Evolutionary conservation across 768 basidiomycete species (phyloP).

Genomic region (Leccinum uliginosum): DNA sequence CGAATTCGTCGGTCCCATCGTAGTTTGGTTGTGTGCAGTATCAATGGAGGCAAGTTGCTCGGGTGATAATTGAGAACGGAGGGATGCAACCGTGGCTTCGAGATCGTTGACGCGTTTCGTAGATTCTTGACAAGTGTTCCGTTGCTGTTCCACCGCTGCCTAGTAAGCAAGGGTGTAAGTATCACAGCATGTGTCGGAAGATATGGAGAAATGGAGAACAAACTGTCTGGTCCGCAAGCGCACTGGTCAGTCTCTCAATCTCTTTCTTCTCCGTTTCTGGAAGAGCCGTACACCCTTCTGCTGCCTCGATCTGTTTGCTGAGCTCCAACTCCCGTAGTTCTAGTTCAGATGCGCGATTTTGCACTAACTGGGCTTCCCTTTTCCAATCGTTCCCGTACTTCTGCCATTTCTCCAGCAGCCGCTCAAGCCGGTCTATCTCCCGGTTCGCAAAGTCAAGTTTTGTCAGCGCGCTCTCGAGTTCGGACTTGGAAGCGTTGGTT

Average conservation of each 20-base stretch:
- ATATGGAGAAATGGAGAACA: constrained; percentile 11
- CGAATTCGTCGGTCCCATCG: neutral
- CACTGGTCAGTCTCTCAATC: constrained; percentile 6
- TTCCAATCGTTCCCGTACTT: constrained; percentile 25
- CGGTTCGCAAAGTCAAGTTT: constrained; percentile 14
- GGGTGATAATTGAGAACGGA: constrained; percentile 15
- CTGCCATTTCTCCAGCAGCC: constrained; percentile 22
- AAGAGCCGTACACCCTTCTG: constrained; percentile 6
- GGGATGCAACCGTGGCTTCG: constrained; percentile 13
- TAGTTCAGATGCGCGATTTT: constrained; percentile 9
- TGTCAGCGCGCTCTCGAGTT: constrained; percentile 3
- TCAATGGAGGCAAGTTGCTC: constrained; percentile 20
- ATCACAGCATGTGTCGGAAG: neutral
- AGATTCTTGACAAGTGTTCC: constrained; percentile 9
- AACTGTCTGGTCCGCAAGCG: constrained; percentile 22
- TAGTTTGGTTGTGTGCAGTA: neutral
- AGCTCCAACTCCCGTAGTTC: constrained; percentile 9
- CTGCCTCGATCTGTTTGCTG: constrained; percentile 6
- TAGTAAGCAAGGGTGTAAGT: constrained; percentile 4
- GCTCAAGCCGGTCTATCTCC: constrained; percentile 18
- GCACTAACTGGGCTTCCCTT: constrained; percentile 16
- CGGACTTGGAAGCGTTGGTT: neutral
- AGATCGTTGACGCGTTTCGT: constrained; percentile 14
- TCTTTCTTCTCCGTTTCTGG: constrained; percentile 15
- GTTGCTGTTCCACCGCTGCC: constrained; percentile 14